Conservation (phyloP, 2,329 filamentous ascomycete genomes). For the Lasiodiplodia theobromae region DNA sequence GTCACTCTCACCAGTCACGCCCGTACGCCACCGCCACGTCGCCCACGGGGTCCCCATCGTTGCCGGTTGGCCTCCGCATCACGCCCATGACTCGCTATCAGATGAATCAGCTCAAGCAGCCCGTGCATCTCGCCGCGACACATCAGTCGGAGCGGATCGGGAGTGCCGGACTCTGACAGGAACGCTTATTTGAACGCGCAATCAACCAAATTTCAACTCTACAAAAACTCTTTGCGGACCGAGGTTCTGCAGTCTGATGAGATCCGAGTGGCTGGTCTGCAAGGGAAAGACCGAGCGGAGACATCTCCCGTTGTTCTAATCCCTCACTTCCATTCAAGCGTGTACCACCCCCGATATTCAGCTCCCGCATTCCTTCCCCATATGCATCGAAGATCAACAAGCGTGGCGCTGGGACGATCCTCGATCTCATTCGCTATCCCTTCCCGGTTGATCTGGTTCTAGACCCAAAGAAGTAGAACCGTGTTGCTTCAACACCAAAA, state of each 20-base stretch:
- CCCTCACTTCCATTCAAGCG: not conserved
- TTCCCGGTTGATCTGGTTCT: not conserved
- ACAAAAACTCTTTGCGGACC: not conserved
- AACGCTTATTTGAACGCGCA: not conserved
- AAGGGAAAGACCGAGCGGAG: not conserved
- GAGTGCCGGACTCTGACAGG: not conserved
- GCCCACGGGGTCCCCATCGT: conserved; percentile 16
- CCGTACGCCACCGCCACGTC: conserved; percentile 19
- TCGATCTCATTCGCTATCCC: not conserved
- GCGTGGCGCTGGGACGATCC: not conserved
- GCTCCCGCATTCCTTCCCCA: conserved; percentile 8
- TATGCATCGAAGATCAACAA: conserved; percentile 1
- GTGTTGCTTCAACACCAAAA: not conserved
- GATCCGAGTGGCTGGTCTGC: not conserved
- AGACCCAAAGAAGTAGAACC: not conserved
- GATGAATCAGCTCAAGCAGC: not conserved
- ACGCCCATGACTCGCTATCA: conserved; percentile 12
- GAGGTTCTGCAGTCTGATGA: not conserved
- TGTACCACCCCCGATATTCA: not conserved
- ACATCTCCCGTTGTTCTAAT: not conserved
- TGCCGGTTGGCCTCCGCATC: not conserved
- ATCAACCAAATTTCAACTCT: not conserved
- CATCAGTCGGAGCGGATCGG: not conserved
- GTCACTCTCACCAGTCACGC: conserved; percentile 8
- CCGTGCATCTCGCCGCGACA: not conserved